These are phyloP conservation scores for Neltuma alba DNA, from an alignment of 306 rosid species.

Conservation along the genomic window DNA sequence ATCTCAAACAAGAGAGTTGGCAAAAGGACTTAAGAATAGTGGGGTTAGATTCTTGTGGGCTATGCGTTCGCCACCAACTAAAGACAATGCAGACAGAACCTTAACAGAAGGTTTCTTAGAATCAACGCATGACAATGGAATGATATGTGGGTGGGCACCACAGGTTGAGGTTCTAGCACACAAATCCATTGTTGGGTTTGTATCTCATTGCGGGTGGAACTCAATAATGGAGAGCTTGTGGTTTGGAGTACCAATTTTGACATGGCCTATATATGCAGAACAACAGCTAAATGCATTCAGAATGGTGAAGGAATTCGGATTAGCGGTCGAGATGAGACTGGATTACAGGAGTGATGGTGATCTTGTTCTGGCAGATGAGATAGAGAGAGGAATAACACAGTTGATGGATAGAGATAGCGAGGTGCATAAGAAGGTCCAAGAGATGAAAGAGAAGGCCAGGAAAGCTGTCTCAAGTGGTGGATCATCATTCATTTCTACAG, in stretches of 20 bases:
- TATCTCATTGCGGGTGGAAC: constrained; percentile 78
- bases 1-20: constrained; percentile 63
- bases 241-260: constrained; percentile 67
- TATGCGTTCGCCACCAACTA: constrained; percentile 33
- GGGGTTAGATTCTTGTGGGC: constrained; percentile 68
- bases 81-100: constrained; percentile 20
- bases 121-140: constrained; percentile 53
- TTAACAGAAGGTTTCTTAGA: constrained; percentile 69
- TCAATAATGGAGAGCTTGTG: constrained; percentile 71
- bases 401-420: constrained; percentile 43
- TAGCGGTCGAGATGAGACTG: constrained; percentile 53
- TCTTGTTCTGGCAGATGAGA: constrained; percentile 55
- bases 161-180: constrained; percentile 60
- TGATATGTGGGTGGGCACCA: constrained; percentile 65
- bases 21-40: constrained; percentile 49
- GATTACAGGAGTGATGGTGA: constrained; percentile 47
- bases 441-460: constrained; percentile 45
- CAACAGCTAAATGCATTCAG: constrained; percentile 65
- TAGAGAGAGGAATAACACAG: constrained; percentile 42
- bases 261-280: constrained; percentile 82
- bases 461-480: constrained; percentile 46
- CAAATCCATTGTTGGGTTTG: constrained; percentile 56
- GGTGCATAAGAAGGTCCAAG: constrained; percentile 48
- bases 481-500: constrained; percentile 41
- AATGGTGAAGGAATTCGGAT: constrained; percentile 53